Evolutionary conservation across 2,329 filamentous ascomycete genomes (phyloP).

Genomic region (Cladobotryum mycophilum): DNA sequence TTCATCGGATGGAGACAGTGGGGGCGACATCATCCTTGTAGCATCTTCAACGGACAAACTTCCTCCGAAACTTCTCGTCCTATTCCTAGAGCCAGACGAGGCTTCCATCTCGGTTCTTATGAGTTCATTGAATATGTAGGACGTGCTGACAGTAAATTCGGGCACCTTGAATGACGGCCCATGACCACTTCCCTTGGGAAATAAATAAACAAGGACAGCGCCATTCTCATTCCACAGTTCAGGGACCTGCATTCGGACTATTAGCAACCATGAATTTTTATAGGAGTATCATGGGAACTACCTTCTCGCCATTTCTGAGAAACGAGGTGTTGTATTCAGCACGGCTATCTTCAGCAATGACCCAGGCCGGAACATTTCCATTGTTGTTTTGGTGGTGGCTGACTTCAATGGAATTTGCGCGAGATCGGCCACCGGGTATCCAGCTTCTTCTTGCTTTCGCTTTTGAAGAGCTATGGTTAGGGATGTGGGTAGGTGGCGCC

Average conservation of each 20-base stretch:
- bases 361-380: conserved; percentile 41
- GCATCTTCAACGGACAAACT: conserved; percentile 46
- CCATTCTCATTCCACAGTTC: conserved; percentile 60
- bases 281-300: conserved; percentile 22
- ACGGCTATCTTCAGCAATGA: conserved; percentile 45
- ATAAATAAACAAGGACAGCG: conserved; percentile 52
- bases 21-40: conserved; percentile 31
- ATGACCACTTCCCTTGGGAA: conserved; percentile 41
- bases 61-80: conserved; percentile 41
- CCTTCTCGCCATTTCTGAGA: conserved; percentile 50
- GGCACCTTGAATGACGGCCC: conserved; percentile 57
- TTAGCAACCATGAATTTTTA: neutral
- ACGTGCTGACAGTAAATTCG: conserved; percentile 47
- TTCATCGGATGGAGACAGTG: conserved; percentile 32
- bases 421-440: conserved; percentile 46
- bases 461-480: conserved; percentile 39
- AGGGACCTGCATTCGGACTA: conserved; percentile 42
- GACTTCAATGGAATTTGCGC: conserved; percentile 41
- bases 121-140: conserved; percentile 47
- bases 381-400: conserved; percentile 9
- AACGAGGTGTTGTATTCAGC: conserved; percentile 51
- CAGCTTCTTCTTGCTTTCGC: conserved; percentile 46
- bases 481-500: conserved; percentile 21
- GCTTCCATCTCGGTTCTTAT: conserved; percentile 39
- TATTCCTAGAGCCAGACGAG: conserved; percentile 24